Evolutionary conservation across 2,329 filamentous ascomycete species (phyloP).

Genomic region (Ophiocordyceps camponoti-leonardi): DNA sequence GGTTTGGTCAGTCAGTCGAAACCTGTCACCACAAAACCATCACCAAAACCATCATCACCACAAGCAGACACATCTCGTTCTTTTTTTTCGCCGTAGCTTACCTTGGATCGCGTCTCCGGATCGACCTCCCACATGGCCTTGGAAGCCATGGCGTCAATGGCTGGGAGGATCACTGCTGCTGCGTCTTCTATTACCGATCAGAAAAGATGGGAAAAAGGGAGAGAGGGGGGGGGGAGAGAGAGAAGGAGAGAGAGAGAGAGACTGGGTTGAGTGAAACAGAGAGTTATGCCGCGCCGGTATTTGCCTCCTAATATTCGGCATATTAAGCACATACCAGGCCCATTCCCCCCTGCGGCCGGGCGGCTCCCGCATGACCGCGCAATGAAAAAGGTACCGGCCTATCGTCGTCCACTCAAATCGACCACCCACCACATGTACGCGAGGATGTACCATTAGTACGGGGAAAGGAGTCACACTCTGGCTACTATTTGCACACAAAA

Average conservation of each 20-base stretch:
- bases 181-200: not conserved
- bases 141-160: constrained; percentile 30
- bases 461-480: too few species aligned
- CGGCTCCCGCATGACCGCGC: too few species aligned
- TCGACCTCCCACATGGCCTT: constrained; percentile 98
- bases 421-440: too few species aligned
- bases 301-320: not conserved
- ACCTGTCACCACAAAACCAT: too few species aligned
- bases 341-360: not conserved
- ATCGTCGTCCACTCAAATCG: too few species aligned
- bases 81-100: constrained; percentile 19
- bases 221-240: not conserved
- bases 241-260: not conserved
- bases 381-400: not conserved
- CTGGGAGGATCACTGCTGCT: too few species aligned
- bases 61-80: too few species aligned
- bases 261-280: not conserved
- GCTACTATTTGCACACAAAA: too few species aligned
- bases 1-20: too few species aligned
- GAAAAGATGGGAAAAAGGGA: too few species aligned
- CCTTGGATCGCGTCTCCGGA: constrained; percentile 91
- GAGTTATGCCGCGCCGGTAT: not conserved
- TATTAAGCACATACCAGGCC: not conserved
- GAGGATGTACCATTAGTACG: too few species aligned
- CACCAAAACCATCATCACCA: not conserved